Conservation (phyloP, 2,329 filamentous ascomycete species). For the Hansfordia pulvinata region DNA sequence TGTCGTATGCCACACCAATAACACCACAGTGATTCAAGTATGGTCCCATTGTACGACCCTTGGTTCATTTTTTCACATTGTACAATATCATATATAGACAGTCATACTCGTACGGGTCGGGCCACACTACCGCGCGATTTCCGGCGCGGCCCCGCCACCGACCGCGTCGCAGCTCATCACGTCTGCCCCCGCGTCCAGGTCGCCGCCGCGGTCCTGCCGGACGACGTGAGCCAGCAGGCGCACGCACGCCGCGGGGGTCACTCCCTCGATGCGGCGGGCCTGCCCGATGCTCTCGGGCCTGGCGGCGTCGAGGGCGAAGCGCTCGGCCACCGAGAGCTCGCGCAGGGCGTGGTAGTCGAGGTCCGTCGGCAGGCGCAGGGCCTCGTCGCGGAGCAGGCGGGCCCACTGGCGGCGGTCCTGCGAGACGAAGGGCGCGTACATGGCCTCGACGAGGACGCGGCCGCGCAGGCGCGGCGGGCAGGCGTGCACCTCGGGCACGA, state of each 20-base stretch:
- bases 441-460: conserved; percentile 68
- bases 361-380: conserved; percentile 54
- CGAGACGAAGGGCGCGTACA: conserved; percentile 76
- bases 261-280: conserved; percentile 74
- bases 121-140: too few relatives aligned
- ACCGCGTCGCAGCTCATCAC: conserved; percentile 7
- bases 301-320: conserved; percentile 52
- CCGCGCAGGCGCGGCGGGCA: conserved; percentile 46
- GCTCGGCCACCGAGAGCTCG: conserved; percentile 72
- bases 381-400: conserved; percentile 64
- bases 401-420: conserved; percentile 55
- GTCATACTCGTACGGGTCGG: too few relatives aligned
- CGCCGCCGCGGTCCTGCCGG: conserved; percentile 11
- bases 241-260: conserved; percentile 47
- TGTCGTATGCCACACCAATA: too few relatives aligned
- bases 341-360: conserved; percentile 63
- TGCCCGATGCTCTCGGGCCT: conserved; percentile 79
- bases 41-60: too few relatives aligned
- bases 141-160: too few relatives aligned
- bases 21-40: too few relatives aligned
- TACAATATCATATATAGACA: too few relatives aligned
- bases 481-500: conserved; percentile 40
- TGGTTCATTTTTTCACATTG: too few relatives aligned
- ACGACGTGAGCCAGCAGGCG: conserved; percentile 51
- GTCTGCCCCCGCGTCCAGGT: conserved; percentile 1